These are phyloP conservation scores for Musa itinerans DNA, from an alignment of 176 grass and related monocot species.

Conservation along the genomic window DNA sequence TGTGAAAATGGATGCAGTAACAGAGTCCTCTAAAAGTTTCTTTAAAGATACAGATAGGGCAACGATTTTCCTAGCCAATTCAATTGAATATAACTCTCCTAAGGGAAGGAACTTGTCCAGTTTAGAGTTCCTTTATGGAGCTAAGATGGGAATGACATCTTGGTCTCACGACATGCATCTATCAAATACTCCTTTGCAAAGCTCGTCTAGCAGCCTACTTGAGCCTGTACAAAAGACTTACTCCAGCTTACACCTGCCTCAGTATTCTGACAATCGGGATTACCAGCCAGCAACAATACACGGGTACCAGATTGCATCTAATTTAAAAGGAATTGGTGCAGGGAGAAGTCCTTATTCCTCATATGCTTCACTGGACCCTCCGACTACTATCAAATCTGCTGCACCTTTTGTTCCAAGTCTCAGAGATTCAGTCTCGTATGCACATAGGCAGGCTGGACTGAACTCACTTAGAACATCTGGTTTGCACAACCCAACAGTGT, in stretches of 20 bases:
- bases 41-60: conserved; percentile 26
- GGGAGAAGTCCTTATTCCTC: conserved; percentile 48
- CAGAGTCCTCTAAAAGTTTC: not conserved
- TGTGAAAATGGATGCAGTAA: conserved; percentile 8
- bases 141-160: conserved; percentile 44
- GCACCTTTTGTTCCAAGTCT: conserved; percentile 31
- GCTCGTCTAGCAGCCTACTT: conserved; percentile 39
- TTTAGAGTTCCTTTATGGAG: conserved; percentile 60
- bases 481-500: conserved; percentile 47
- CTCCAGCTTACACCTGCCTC: conserved; percentile 41
- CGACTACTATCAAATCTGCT: conserved; percentile 42
- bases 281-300: conserved; percentile 96
- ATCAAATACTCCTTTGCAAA: conserved; percentile 40
- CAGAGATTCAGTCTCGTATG: conserved; percentile 44
- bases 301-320: conserved; percentile 66
- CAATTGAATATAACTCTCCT: conserved; percentile 31
- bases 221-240: conserved; percentile 39
- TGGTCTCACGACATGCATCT: conserved; percentile 72
- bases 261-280: conserved; percentile 59
- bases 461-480: conserved; percentile 47
- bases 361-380: conserved; percentile 43
- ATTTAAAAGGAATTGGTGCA: conserved; percentile 63
- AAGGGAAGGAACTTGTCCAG: conserved; percentile 28
- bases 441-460: conserved; percentile 47
- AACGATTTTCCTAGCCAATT: conserved; percentile 26